Base-by-base conservation (phyloP, 305 asterid genomes). In the Lippia alba region DNA sequence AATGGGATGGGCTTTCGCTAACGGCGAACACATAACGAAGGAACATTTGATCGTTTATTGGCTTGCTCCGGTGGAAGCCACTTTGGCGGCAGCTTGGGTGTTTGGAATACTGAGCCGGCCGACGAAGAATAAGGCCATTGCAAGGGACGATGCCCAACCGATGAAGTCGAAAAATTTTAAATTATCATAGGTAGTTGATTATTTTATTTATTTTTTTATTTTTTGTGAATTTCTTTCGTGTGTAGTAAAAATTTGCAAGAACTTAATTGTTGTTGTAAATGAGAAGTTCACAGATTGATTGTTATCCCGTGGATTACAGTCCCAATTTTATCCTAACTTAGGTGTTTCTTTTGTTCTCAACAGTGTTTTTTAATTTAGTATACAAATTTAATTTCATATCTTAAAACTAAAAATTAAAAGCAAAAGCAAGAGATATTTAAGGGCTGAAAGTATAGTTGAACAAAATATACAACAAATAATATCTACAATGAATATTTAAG, bases 1-100 rank as follows among this genome's bases (percentile, higher is more conserved):
- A n/a, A 87, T 91, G 88, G 97, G 97, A 8, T 91, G 96, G 97
- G 97, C 97, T 32, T 91, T 85, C 63, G 94, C 96, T 5, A 87
- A 86, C n/a, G 96, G 97, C 20, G 89, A 91, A 61, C 94, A 89
- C 64, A 81, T 91, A 59, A 87, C 85, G 10, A 89, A 80, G 81
- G 91, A 89, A 84, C 97, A 91, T 71, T 65, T 87, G 69, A 74
- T 87, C 11, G 97, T 89, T 67, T 91, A 89, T 66, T 89, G 96
- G 96, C 91, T 91, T 74, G 96, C 97, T 17, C 97, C 97, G 2
- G 71, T 89, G 11, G 89, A 86, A 78, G 97, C 87, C 45, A 89
- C 97, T 67, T 58, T 91, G 64, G 81, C 81, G 4, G 96, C 94
- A 8, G 92, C 79, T 56, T 89, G 92, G 90, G 72, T 69, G 24